phyloP scores from a whole-genome alignment of 225 moss, liverwort and hornwort genomes.

The Polytrichum commune region DNA sequence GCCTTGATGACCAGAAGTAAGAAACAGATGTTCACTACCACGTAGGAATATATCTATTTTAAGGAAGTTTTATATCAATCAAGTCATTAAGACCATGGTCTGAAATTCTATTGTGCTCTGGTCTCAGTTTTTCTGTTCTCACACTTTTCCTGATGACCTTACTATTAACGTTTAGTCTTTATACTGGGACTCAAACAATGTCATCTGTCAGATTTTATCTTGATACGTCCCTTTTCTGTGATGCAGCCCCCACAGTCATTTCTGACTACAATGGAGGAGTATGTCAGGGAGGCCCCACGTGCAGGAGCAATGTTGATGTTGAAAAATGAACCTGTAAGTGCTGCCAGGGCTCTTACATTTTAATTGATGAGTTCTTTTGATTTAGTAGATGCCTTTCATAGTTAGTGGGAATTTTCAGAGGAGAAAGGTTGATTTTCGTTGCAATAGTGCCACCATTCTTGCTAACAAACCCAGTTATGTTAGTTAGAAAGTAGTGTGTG shows the following conservation, averaged over 20 bases:
- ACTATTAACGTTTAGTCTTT: too few relatives aligned
- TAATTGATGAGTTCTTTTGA: too few relatives aligned
- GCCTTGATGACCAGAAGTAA: not conserved
- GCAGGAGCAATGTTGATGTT: slow-evolving; percentile 52
- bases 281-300: slow-evolving; percentile 97
- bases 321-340: slow-evolving; percentile 54
- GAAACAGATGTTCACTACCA: not conserved
- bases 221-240: not conserved
- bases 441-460: too few relatives aligned
- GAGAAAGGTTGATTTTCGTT: not conserved
- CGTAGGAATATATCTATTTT: not conserved
- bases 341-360: not conserved
- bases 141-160: not conserved
- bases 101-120: too few relatives aligned
- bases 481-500: too few relatives aligned
- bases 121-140: not conserved
- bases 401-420: not conserved
- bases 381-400: not conserved
- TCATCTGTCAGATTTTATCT: not conserved
- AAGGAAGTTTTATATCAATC: not conserved
- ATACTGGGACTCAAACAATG: too few relatives aligned
- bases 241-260: slow-evolving; percentile 98
- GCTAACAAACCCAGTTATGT: too few relatives aligned
- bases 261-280: slow-evolving; percentile 97
- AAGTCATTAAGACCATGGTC: too few relatives aligned